Evolutionary conservation across 2,329 filamentous ascomycete genomes (phyloP).

Genomic region (Zasmidium cellare): DNA sequence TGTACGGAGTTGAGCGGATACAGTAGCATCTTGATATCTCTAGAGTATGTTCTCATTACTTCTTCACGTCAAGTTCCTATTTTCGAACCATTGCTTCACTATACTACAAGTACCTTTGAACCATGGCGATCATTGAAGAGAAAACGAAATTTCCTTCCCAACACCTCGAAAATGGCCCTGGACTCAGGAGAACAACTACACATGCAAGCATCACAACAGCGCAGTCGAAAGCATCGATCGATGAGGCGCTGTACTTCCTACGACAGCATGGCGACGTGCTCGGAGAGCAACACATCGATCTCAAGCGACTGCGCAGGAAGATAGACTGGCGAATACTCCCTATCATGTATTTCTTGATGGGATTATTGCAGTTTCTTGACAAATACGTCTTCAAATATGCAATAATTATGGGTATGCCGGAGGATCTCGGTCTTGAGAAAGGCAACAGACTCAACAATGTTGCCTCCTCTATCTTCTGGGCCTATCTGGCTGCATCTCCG

Average conservation of each 20-base stretch:
- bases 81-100: too few species aligned
- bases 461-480: constrained; percentile 19
- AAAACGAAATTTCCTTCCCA: neutral
- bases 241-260: constrained; percentile 13
- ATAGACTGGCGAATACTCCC: constrained; percentile 22
- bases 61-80: too few species aligned
- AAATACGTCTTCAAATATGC: constrained; percentile 67
- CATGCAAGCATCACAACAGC: too few species aligned
- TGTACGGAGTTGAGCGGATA: neutral
- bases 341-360: constrained; percentile 14
- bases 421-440: constrained; percentile 16
- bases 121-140: too few species aligned
- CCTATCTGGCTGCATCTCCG: constrained; percentile 15
- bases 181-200: neutral
- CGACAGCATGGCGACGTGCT: constrained; percentile 9
- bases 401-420: constrained; percentile 59
- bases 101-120: too few species aligned
- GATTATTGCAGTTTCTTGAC: constrained; percentile 20
- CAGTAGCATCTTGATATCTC: too few species aligned
- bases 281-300: constrained; percentile 10
- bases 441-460: constrained; percentile 23
- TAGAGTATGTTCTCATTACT: too few species aligned
- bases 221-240: neutral
- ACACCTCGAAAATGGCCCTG: neutral
- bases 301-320: constrained; percentile 15